A percentile compares a stretch with the other conserved stretches of the same genome.
phyloP scores from a whole-genome alignment of 2,329 filamentous ascomycete species.

The Pseudogymnoascus sp. region DNA sequence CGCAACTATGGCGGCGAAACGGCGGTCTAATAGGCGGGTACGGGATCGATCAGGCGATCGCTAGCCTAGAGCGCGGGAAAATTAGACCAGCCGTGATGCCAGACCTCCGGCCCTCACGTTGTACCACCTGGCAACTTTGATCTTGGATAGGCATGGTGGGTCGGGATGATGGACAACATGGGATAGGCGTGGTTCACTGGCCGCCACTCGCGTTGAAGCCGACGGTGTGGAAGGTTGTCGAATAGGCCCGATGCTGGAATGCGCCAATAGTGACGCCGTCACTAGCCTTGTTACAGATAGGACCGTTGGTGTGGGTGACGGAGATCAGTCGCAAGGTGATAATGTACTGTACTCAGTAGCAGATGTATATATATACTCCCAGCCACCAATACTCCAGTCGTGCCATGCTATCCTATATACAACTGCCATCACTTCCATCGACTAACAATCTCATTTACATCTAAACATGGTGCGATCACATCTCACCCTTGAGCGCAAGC shows the following conservation, averaged over 20 bases:
- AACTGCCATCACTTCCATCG: not conserved
- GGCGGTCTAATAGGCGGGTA: not conserved
- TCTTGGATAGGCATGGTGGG: not conserved
- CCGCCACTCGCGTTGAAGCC: conserved; percentile 5
- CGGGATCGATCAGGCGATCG: conserved; percentile 7
- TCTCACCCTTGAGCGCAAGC: not conserved
- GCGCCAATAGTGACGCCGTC: conserved; percentile 1
- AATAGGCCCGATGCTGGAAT: conserved; percentile 5
- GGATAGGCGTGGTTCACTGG: not conserved
- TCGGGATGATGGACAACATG: not conserved
- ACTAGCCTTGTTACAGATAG: conserved; percentile 8
- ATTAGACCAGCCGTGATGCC: not conserved
- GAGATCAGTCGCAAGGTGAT: not conserved
- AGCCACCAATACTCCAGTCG: not conserved
- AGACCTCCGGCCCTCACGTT: not conserved
- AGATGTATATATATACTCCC: not conserved
- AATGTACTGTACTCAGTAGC: conserved; percentile 2
- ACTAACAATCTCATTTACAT: not conserved
- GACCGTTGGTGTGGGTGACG: conserved; percentile 2
- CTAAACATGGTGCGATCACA: not conserved
- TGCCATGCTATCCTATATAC: not conserved
- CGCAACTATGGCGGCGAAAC: not conserved
- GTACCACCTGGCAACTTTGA: not conserved
- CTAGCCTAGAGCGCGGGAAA: not conserved
- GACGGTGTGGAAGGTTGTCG: conserved; percentile 3